These are phyloP conservation scores for Geopyxis carbonaria DNA, from an alignment of 495 filamentous ascomycete genomes.

Conservation along the genomic window DNA sequence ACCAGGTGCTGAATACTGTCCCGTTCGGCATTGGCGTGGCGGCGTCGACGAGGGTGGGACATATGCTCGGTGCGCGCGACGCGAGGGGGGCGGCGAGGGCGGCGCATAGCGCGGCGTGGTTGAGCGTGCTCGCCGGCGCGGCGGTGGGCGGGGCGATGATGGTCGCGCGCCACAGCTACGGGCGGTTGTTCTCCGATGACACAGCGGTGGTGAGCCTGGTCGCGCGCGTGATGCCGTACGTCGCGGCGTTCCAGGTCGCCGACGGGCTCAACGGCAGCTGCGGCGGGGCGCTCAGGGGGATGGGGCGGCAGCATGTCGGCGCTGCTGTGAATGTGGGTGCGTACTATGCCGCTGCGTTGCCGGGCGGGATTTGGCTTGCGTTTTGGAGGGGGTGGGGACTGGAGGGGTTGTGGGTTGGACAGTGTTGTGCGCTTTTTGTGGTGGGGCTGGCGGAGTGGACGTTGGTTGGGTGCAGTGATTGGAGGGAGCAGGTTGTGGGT, in stretches of 20 bases:
- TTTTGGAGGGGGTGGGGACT: constrained; percentile 87
- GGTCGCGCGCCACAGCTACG: constrained; percentile 57
- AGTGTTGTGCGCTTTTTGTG: constrained; percentile 75
- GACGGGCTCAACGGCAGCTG: constrained; percentile 44
- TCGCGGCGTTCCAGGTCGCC: constrained; percentile 88
- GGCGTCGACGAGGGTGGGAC: constrained; percentile 4
- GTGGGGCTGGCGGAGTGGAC: constrained; percentile 68
- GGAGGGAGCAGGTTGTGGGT: constrained; percentile 58
- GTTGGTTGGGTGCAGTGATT: constrained; percentile 61
- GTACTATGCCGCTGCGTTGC: constrained; percentile 75
- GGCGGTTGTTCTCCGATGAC: constrained; percentile 72
- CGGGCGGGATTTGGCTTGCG: constrained; percentile 69
- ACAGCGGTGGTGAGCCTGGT: constrained; percentile 55
- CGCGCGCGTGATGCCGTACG: constrained; percentile 65
- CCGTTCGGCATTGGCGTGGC: constrained; percentile 52
- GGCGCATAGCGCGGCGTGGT: constrained; percentile 59
- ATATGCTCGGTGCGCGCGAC: constrained; percentile 39
- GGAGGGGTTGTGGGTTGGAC: constrained; percentile 69
- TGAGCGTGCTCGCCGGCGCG: constrained; percentile 52
- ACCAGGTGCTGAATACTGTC: constrained; percentile 83
- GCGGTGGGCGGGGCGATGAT: constrained; percentile 58
- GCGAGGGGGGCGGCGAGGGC: constrained; percentile 52
- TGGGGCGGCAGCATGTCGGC: constrained; percentile 78
- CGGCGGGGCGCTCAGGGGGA: constrained; percentile 64
- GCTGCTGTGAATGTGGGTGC: constrained; percentile 77